Conservation (phyloP, 208 protist species). For the Leishmania tropica region DNA sequence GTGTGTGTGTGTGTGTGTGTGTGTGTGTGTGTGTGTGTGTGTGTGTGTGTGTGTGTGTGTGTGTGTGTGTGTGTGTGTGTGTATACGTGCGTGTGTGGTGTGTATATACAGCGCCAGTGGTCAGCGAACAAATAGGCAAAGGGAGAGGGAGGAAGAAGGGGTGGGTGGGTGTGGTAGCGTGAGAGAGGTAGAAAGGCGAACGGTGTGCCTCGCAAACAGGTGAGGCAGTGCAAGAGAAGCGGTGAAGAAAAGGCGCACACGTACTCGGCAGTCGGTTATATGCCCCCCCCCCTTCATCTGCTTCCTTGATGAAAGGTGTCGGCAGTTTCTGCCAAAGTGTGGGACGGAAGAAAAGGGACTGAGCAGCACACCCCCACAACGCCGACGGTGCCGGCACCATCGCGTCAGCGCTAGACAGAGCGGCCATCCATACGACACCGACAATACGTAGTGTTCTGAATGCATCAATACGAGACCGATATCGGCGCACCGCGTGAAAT, state of each 20-base stretch:
- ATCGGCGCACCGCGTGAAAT: background rate
- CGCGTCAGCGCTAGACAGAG: background rate
- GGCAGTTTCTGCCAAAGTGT: background rate
- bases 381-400: background rate
- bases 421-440: background rate
- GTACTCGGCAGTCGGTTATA: background rate
- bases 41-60: too few species aligned
- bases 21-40: too few species aligned
- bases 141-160: background rate
- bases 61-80: too few species aligned
- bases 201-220: background rate
- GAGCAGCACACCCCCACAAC: background rate
- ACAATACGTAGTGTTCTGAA: background rate
- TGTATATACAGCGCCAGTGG: background rate
- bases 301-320: background rate
- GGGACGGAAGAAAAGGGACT: background rate
- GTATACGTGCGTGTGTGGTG: too few species aligned
- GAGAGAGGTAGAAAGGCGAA: background rate
- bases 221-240: background rate
- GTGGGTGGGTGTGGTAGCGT: background rate
- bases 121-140: background rate
- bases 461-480: background rate
- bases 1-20: too few species aligned
- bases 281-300: background rate
- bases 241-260: background rate